phyloP scores from a whole-genome alignment of 129 eudicot genomes.

The Pulicaria dysenterica region DNA sequence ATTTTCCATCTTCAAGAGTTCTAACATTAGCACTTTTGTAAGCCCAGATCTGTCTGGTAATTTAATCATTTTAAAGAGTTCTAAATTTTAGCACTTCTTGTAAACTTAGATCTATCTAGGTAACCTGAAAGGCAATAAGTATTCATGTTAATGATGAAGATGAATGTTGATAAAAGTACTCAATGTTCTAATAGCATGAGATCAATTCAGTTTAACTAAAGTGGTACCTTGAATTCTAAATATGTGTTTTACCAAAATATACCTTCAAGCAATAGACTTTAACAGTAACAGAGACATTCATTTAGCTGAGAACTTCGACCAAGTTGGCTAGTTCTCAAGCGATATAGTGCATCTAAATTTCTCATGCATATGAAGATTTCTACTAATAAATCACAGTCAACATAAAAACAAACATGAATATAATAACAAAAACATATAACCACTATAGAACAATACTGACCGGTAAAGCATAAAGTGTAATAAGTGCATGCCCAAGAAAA shows the following conservation, averaged over 20 bases:
- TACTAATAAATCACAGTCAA: background rate
- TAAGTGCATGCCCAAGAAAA: constrained; percentile 83
- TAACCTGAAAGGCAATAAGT: too few relatives aligned
- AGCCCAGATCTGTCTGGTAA: too few relatives aligned
- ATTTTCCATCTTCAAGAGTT: too few relatives aligned
- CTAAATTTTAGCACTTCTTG: too few relatives aligned
- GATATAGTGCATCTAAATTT: background rate
- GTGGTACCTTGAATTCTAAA: background rate
- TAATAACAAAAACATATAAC: background rate
- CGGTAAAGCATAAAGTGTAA: constrained; percentile 83
- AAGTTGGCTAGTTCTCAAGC: constrained; percentile 11
- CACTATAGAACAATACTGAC: constrained; percentile 55
- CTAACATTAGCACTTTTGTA: too few relatives aligned
- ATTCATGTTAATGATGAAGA: too few relatives aligned
- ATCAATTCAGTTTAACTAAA: background rate
- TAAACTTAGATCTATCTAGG: too few relatives aligned
- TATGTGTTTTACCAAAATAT: background rate
- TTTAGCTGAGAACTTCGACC: background rate
- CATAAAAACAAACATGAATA: constrained; percentile 8
- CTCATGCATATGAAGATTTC: background rate
- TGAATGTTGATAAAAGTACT: too few relatives aligned
- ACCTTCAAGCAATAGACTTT: background rate
- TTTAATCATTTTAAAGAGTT: too few relatives aligned
- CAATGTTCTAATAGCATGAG: too few relatives aligned
- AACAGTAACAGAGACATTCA: background rate